A percentile compares a stretch with the other conserved stretches of the same genome.
Evolutionary conservation across 1,284 basidiomycete genomes (phyloP).

Genomic region (Jaminaea rosea): DNA sequence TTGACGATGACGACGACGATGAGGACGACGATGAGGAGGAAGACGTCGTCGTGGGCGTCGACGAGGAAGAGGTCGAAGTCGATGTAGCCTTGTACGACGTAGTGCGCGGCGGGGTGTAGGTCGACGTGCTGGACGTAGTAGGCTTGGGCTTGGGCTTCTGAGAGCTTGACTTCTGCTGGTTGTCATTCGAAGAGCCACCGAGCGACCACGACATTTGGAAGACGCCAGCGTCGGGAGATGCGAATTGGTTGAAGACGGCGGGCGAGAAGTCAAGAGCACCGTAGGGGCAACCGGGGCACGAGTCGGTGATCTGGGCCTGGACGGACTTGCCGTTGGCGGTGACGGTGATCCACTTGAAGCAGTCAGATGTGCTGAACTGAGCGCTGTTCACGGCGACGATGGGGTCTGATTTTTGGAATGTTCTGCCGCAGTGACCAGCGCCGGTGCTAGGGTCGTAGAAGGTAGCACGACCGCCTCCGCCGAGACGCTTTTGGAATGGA

Average conservation of each 20-base stretch:
- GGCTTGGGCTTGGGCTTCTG: too few relatives aligned
- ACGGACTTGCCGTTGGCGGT: conserved; percentile 52
- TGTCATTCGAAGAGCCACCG: neutral
- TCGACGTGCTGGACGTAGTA: neutral
- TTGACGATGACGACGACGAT: neutral
- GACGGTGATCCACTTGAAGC: conserved; percentile 61
- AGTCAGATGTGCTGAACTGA: conserved; percentile 43
- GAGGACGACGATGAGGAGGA: neutral
- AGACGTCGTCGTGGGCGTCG: neutral
- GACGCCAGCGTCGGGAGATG: conserved; percentile 14
- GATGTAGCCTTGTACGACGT: neutral
- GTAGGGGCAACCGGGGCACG: conserved; percentile 62
- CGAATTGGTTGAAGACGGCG: conserved; percentile 57
- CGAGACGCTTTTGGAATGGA: neutral
- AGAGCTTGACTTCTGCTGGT: neutral
- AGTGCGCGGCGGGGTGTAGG: neutral
- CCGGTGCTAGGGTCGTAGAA: conserved; percentile 20
- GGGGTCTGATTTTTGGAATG: conserved; percentile 12
- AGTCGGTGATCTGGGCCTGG: conserved; percentile 59
- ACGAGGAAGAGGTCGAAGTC: neutral
- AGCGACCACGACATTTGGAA: conserved; percentile 28
- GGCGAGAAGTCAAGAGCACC: conserved; percentile 69
- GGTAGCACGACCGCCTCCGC: conserved; percentile 13
- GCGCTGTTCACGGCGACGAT: conserved; percentile 21
- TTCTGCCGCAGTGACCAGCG: conserved; percentile 12